A percentile compares a stretch with the other conserved stretches of the same genome.
These are phyloP conservation scores for Phalaenopsis aphrodite DNA, from an alignment of 106 monocot genomes.

Conservation along the genomic window DNA sequence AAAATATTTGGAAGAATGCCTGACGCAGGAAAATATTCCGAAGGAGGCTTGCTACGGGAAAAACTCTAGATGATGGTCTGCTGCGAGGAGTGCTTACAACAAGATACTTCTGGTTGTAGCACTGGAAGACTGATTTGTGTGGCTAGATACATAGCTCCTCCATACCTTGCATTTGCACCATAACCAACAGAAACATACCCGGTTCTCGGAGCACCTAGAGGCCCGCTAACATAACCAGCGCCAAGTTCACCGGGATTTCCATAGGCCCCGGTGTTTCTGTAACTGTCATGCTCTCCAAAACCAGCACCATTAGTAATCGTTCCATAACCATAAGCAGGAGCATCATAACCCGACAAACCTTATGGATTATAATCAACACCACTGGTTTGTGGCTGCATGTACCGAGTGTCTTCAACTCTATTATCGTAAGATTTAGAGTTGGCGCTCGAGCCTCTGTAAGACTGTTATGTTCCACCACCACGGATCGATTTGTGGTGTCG, in stretches of 20 bases:
- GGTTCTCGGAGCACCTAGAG: constrained; percentile 54
- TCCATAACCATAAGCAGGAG: constrained; percentile 62
- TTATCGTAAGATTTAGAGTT: constrained; percentile 63
- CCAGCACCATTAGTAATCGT: constrained; percentile 34
- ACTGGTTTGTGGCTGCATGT: constrained; percentile 55
- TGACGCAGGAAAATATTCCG: no score
- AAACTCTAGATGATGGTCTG: no score
- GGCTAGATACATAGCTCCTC: constrained; percentile 19
- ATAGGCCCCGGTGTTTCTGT: constrained; percentile 19
- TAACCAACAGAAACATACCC: constrained; percentile 68
- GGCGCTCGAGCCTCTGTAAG: constrained; percentile 35
- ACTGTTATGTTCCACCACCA: constrained; percentile 55
- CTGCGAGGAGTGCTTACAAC: no score
- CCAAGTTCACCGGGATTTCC: constrained; percentile 48
- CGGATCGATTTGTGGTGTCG: constrained; percentile 24
- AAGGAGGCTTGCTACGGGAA: no score
- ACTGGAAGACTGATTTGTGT: constrained; percentile 47
- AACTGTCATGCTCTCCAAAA: not conserved
- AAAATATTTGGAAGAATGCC: no score
- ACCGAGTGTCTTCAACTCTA: constrained; percentile 54
- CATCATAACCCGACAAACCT: constrained; percentile 57
- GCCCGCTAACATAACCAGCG: constrained; percentile 22
- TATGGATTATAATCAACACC: constrained; percentile 29
- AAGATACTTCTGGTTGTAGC: constrained; percentile 13
- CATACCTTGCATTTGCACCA: constrained; percentile 58